Percentiles rank a stretch among this genome's conserved stretches.
Conservation (phyloP, 148 eudicot genomes). For the Rheum nobile region DNA sequence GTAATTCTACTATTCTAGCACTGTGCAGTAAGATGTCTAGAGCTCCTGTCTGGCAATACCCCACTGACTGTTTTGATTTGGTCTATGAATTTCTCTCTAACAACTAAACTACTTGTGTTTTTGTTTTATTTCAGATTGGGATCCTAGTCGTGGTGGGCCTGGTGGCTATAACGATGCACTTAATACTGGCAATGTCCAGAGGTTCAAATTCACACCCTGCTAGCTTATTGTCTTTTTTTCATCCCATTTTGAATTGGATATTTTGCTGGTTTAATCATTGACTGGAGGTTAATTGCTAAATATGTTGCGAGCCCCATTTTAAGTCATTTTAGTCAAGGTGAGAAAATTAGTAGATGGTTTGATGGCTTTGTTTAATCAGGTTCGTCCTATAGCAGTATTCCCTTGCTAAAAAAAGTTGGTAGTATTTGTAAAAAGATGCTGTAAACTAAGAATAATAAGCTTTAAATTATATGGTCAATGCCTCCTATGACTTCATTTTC, state of each 20-base stretch:
- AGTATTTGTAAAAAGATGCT: neutral
- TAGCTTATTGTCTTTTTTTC: neutral
- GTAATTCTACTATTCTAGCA: neutral
- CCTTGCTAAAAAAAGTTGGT: neutral
- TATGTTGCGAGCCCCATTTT: neutral
- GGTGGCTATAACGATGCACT: constrained; percentile 57
- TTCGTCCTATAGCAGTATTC: too few species aligned
- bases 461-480: neutral
- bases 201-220: constrained; percentile 28
- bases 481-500: neutral
- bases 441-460: neutral
- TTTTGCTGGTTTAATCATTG: neutral
- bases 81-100: neutral
- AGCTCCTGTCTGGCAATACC: neutral
- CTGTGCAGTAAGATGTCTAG: neutral
- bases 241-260: neutral
- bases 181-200: constrained; percentile 39
- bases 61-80: neutral
- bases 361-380: neutral
- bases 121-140: constrained; percentile 51
- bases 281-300: neutral
- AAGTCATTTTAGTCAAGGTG: too few species aligned
- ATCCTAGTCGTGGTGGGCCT: constrained; percentile 69
- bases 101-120: neutral
- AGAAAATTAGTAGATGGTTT: too few species aligned